Evolutionary conservation across 305 asterid genomes (phyloP).

Genomic region (Fraxinus platypoda): DNA sequence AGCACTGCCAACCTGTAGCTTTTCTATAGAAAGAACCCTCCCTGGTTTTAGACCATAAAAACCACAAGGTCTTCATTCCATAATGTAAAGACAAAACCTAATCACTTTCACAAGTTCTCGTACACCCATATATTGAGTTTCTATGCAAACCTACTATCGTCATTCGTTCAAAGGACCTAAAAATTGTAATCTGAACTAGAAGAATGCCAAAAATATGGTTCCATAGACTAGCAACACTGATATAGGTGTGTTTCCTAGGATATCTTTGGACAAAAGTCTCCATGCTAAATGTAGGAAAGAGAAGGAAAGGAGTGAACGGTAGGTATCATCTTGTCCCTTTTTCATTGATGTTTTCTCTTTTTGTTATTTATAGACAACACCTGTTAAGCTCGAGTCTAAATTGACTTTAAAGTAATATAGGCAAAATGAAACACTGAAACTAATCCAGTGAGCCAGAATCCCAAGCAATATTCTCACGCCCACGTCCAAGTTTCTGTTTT

Average conservation of each 20-base stretch:
- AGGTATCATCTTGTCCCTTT: not conserved
- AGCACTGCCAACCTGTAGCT: not conserved
- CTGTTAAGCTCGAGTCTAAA: not conserved
- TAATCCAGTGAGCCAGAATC: not conserved
- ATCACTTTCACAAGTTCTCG: not conserved
- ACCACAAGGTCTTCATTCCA: not conserved
- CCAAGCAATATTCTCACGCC: not conserved
- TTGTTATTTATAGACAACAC: not conserved
- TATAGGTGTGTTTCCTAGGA: not conserved
- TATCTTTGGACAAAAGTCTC: not conserved
- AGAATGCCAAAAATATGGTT: not conserved
- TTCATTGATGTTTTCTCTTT: not conserved
- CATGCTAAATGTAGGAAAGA: not conserved
- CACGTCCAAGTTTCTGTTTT: not conserved
- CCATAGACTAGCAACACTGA: not conserved
- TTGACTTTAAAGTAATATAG: not conserved
- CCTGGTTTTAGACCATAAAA: not conserved
- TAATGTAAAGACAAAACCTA: not conserved
- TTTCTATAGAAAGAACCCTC: slow-evolving; percentile 7
- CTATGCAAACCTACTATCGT: not conserved
- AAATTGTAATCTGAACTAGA: not conserved
- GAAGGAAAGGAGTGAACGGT: not conserved
- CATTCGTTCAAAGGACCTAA: not conserved
- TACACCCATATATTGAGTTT: slow-evolving; percentile 9
- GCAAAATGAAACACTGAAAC: slow-evolving; percentile 9